phyloP scores from a whole-genome alignment of 1,139 yeast species.

The Chernovozyma sophiae-reginae region DNA sequence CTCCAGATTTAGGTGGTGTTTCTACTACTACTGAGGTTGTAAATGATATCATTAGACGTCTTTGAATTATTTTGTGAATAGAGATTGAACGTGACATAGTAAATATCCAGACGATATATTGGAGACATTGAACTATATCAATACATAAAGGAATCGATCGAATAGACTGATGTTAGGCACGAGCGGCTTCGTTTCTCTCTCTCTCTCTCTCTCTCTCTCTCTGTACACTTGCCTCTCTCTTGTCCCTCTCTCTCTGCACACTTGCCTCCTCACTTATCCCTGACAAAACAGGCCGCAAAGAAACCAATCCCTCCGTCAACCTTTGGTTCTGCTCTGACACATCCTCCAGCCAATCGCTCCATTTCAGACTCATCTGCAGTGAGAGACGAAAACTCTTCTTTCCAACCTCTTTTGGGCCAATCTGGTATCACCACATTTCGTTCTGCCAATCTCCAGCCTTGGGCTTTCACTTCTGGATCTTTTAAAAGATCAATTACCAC shows the following conservation, averaged over 20 bases:
- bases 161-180: no score
- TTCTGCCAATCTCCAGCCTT: constrained; percentile 74
- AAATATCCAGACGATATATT: no score
- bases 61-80: constrained; percentile 11
- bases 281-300: constrained; percentile 80
- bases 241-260: no score
- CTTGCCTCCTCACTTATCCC: no score
- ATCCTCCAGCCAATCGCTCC: constrained; percentile 68
- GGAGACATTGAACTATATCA: no score
- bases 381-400: constrained; percentile 55
- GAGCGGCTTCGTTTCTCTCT: no score
- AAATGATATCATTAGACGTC: constrained; percentile 64
- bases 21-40: constrained; percentile 83
- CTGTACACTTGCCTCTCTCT: no score
- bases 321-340: constrained; percentile 80
- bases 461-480: constrained; percentile 53
- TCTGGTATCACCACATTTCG: constrained; percentile 64
- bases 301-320: constrained; percentile 97
- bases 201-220: no score
- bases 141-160: no score
- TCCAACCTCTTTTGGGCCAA: constrained; percentile 85
- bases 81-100: no score
- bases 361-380: constrained; percentile 42
- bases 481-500: constrained; percentile 76
- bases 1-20: constrained; percentile 94